phyloP scores from a whole-genome alignment of 352 stramenopile species.

The Phytophthora agathidicida region DNA sequence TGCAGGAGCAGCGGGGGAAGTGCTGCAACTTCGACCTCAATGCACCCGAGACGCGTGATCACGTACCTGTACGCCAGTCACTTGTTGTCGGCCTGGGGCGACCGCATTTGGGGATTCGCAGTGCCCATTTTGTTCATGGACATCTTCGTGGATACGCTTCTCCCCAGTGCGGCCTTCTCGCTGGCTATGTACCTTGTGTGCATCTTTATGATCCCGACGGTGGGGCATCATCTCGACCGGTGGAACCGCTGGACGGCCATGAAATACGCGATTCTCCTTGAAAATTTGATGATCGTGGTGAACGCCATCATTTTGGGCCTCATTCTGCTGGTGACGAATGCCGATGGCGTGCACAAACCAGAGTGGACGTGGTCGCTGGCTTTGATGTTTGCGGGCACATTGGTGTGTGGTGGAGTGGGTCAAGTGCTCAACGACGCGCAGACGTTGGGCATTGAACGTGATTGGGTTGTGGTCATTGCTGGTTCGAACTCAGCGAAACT shows the following conservation, averaged over 20 bases:
- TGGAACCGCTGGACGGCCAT: constrained; percentile 76
- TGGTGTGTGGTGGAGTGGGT: constrained; percentile 72
- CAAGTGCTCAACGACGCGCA: constrained; percentile 81
- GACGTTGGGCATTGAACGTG: constrained; percentile 80
- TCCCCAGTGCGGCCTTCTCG: constrained; percentile 78
- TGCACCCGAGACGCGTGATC: constrained; percentile 43
- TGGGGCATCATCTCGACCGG: constrained; percentile 66
- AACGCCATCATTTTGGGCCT: constrained; percentile 64
- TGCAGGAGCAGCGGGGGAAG: neutral
- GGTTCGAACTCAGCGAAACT: constrained; percentile 55
- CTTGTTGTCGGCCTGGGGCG: constrained; percentile 79
- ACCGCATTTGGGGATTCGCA: constrained; percentile 85
- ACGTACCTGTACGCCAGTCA: constrained; percentile 80
- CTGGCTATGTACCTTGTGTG: constrained; percentile 78
- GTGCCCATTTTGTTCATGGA: constrained; percentile 88
- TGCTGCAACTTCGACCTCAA: constrained; percentile 2
- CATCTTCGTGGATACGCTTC: constrained; percentile 81
- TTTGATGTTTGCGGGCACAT: constrained; percentile 50
- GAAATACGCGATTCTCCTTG: constrained; percentile 71
- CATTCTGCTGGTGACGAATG: constrained; percentile 72
- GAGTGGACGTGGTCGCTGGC: constrained; percentile 58
- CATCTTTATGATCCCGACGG: constrained; percentile 70
- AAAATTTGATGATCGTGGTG: constrained; percentile 81
- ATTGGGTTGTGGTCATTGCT: constrained; percentile 89
- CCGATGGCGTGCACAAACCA: constrained; percentile 56